Base-by-base conservation (phyloP, 192 early-diverging fungal genomes). In the Backusella luteola region DNA sequence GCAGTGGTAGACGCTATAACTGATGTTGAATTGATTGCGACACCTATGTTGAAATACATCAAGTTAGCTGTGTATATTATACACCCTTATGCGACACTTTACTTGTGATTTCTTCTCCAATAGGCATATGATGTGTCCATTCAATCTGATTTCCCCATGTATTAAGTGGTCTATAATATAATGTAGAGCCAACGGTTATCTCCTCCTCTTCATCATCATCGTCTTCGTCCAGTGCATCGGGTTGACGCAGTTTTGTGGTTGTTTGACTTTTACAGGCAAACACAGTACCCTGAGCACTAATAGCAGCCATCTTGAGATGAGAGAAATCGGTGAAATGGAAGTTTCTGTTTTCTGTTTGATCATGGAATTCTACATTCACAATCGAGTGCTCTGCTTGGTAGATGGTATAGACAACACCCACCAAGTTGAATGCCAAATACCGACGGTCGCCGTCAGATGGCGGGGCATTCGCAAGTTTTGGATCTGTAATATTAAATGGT, bases 351-450 rank as follows among this genome's bases (percentile, higher is more conserved):
- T 89, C 73, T 17, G 94, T 86, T 74, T 94, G 90, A 87, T 99
- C 96, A 81, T 96, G 92, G 75, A 94, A 97, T 63, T 94, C 93
- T 5, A 99, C 91, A 78, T 94, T 92, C 17, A 99, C 78, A 14
- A 91, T 94, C 26, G 89, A 88, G 82, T 94, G 89, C 2, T 89
- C 83, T 15, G 85, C 87, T 74, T 94, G 88, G 39, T 91, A 86
- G 35, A 96, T 89, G 6, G 90, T 85, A 63, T 89, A 88, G 19
- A 99, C 90, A 5, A 88, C 83, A 26, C 97, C 97, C 17, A 95
- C 75, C 81, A 96, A 82, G 76, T 97, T 97, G 81, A 96, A 96
- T 17, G 92, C 95, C 85, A 93, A 81, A 68, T 91, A 92, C 6
- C 89, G 87, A 38, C 89, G 87, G 19, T 87, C 76, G 56, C 81